A percentile compares a stretch with the other conserved stretches of the same genome.
Conservation (phyloP, 2,329 filamentous ascomycete species). For the Cytospora schulzeri region DNA sequence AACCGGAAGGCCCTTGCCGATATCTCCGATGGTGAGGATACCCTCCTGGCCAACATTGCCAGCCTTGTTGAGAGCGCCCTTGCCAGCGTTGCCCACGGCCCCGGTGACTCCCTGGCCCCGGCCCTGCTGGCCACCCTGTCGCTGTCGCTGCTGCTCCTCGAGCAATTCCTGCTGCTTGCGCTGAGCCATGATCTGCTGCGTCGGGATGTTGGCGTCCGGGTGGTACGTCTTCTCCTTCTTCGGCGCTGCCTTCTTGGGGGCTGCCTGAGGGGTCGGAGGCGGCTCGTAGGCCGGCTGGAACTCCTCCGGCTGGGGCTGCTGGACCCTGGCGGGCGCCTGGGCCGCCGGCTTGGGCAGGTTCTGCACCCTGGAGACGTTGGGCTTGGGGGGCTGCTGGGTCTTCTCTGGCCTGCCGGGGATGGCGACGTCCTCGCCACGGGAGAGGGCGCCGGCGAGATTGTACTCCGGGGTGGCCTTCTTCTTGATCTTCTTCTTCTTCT, state of each 20-base stretch:
- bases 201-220: conserved; percentile 18
- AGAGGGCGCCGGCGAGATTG: conserved; percentile 22
- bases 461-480: conserved; percentile 24
- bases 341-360: conserved; percentile 11
- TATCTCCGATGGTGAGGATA: conserved; percentile 17
- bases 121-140: neutral
- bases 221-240: conserved; percentile 27
- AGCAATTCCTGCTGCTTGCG: conserved; percentile 21
- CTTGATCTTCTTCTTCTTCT: conserved; percentile 29
- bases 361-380: conserved; percentile 13
- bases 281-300: conserved; percentile 4
- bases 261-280: conserved; percentile 10
- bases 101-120: neutral
- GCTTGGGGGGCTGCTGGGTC: conserved; percentile 6
- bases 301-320: conserved; percentile 19
- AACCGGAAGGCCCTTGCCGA: conserved; percentile 22
- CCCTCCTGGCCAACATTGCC: conserved; percentile 22
- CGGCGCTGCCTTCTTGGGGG: conserved; percentile 11
- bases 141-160: conserved; percentile 11
- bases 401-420: conserved; percentile 25
- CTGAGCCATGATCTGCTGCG: conserved; percentile 22
- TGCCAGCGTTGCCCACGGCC: conserved; percentile 8
- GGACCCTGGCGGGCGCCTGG: neutral
- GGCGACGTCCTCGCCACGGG: conserved; percentile 24
- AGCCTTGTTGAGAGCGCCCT: conserved; percentile 14